Evolutionary conservation across 805 yeast species (phyloP), one percentile per base, ranked within the genome.

Genomic region (Maudiozyma serrabonitensis): DNA sequence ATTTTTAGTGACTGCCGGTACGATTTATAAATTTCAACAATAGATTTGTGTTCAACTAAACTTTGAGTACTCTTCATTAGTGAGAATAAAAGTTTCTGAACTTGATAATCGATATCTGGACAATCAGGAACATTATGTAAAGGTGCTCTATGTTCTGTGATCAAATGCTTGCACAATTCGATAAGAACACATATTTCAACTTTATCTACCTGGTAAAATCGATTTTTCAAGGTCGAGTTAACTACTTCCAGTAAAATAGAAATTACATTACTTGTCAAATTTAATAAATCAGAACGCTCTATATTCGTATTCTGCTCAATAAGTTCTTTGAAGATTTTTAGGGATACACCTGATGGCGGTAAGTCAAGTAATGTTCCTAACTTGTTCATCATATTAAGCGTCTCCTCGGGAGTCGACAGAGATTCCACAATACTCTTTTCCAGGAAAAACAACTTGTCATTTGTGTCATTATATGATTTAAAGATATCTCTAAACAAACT

Each of bases 401-500:
- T 21, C n/a, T 51, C 51, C 21, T 43, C 46, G 6, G 12, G 12
- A 18, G 32, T 26, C 5, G 18, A 9, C 7, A 43, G 21, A 6
- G 49, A 23, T 23, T 46, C 42, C 15, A 48, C 35, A 16, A 48
- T n/a, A 15, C 8, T 11, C 8, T 34, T 37, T 21, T 45, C 49
- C 12, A 51, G 13, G 23, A 37, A 48, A 16, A 8, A 31, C 11
- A 43, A 18, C n/a, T 43, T 34, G 5, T 48, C 53, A 11, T 32
- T 28, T 2, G 19, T 35, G 5, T 15, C 25, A 2, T 12, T 23
- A 18, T 23, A 16, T 4, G 49, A 41, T 12, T 11, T 18, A 3
- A 51, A 18, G 6, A 46, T 39, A 23, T 60, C 62, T 39, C 64
- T 56, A 26, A 63, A 61, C 4, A 53, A 41, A 50, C 65, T 57